A percentile compares a stretch with the other conserved stretches of the same genome.
phyloP scores from a whole-genome alignment of 2,329 filamentous ascomycete species.

The Colletotrichum aenigma region DNA sequence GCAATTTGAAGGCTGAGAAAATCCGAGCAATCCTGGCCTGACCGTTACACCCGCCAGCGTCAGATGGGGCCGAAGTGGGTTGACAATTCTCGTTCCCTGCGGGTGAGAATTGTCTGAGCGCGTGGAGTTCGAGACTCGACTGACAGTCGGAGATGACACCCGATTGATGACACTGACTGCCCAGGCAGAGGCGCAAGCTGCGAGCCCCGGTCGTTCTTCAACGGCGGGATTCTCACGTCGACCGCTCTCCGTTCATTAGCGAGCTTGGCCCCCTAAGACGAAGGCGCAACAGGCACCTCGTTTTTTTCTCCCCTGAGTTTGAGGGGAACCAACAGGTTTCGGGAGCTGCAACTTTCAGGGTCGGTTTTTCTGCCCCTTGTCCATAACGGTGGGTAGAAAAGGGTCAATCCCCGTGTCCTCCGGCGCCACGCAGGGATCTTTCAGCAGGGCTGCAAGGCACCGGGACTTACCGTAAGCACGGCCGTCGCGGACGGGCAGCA shows the following conservation, averaged over 20 bases:
- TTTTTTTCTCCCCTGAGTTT: not conserved
- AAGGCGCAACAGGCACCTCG: not conserved
- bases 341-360: not conserved
- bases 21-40: not conserved
- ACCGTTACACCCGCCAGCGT: not conserved
- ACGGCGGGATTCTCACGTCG: not conserved
- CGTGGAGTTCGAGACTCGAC: not conserved
- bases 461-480: not conserved
- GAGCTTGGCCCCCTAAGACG: not conserved
- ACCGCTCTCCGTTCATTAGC: not conserved
- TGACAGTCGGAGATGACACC: not conserved
- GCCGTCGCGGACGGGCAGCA: not conserved
- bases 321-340: not conserved
- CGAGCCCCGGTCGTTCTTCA: not conserved
- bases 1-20: not conserved
- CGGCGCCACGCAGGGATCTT: not conserved
- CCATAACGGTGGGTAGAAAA: not conserved
- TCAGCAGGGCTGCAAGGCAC: not conserved
- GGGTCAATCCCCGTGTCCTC: not conserved
- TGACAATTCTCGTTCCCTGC: slow-evolving; percentile 8
- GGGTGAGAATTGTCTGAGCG: not conserved
- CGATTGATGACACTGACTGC: not conserved
- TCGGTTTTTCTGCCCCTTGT: not conserved
- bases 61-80: slow-evolving; percentile 3
- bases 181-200: not conserved